These are phyloP conservation scores for Dianthus caryophyllus DNA, from an alignment of 148 eudicot genomes.

Conservation along the genomic window DNA sequence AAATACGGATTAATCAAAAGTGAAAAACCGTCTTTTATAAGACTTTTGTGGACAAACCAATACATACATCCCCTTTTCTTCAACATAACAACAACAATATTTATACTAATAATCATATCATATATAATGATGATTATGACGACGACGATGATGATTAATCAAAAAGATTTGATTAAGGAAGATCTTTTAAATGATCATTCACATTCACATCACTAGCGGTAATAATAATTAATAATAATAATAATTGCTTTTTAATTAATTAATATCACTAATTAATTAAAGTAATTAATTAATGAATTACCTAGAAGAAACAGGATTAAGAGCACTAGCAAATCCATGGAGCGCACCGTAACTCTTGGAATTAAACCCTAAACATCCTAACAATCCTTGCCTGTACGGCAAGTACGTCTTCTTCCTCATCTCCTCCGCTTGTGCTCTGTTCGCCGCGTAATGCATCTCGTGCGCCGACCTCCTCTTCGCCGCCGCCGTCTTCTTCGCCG, in stretches of 20 bases:
- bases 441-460: constrained; percentile 76
- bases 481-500: constrained; percentile 14
- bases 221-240: neutral
- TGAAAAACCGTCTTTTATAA: too few species aligned
- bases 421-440: constrained; percentile 92
- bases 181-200: neutral
- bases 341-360: constrained; percentile 76
- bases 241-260: too few species aligned
- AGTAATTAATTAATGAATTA: constrained; percentile 25
- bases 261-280: too few species aligned
- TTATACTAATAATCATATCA: too few species aligned
- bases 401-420: constrained; percentile 86
- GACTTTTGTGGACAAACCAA: too few species aligned
- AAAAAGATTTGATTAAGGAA: neutral
- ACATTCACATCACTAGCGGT: neutral
- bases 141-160: neutral
- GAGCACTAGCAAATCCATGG: constrained; percentile 70
- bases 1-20: too few species aligned
- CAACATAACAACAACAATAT: neutral
- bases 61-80: neutral
- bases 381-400: constrained; percentile 87
- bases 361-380: constrained; percentile 87
- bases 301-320: constrained; percentile 85
- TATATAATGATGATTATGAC: too few species aligned
- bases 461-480: constrained; percentile 30